Evolutionary conservation across 2,329 filamentous ascomycete species (phyloP), one percentile per base, ranked within the genome.

Genomic region (Alternaria hordeiaustralica): DNA sequence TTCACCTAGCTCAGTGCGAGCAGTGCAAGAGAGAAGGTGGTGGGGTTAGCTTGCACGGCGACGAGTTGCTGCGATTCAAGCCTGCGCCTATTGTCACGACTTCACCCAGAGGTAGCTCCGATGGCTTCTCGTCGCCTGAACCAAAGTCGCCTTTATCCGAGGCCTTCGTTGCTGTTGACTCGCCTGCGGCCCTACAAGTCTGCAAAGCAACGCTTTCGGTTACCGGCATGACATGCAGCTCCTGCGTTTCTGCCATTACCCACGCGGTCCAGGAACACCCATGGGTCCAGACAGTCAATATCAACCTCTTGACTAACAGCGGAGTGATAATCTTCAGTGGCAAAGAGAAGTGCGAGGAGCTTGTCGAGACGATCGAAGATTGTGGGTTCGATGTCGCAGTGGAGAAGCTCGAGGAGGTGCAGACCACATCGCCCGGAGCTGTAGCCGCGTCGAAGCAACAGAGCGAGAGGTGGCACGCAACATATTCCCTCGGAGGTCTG

Each of bases 161-260:
- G 9, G 55, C 54, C 11, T 73, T 78, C 26, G 55, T 75, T n/a
- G 51, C 61, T 8, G 44, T 75, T 8, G 67, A 75, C 20, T 18
- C 61, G 2, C 15, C 59, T n/a, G 49, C 25, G 10, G 11, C 49
- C 7, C 18, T 62, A 10, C 33, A 23, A 9, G 25, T 58, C 11
- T 76, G 69, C 64, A 76, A 71, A 61, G 84, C 81, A 6, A 83
- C 83, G 5, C 76, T 86, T 56, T 81, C 83, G n/a, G 82, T 88
- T 33, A 81, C 81, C 25, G 87, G 87, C n/a, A 89, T 89, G 87
- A 88, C 86, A 3, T 88, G 87, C 71, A 85, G 85, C 61, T 84
- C 86, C 7, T 89, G 87, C 70, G 83, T 86, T 6, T 82, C 81
- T 41, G 79, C 81, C 26, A 83, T 89, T 58, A 85, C 83, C 1